Evolutionary conservation across 306 rosid species (phyloP).

Genomic region (Quercus ilex): DNA sequence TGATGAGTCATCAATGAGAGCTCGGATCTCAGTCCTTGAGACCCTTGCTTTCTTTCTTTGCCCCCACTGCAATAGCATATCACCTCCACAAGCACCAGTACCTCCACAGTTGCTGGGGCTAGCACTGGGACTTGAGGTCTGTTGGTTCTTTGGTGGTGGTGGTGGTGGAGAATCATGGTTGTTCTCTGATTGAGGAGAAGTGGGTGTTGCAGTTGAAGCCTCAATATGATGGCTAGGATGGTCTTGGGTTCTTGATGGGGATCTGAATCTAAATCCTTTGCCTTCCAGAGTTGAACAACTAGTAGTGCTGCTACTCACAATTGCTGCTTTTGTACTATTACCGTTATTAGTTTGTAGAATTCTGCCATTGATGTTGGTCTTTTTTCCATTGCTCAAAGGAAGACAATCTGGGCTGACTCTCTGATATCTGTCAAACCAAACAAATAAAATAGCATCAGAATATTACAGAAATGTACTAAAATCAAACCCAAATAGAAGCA

Average conservation of each 20-base stretch:
- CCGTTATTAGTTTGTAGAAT: neutral
- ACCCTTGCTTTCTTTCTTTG: slow-evolving; percentile 58
- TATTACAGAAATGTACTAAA: too few relatives aligned
- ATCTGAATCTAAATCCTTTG: slow-evolving; percentile 48
- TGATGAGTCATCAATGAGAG: slow-evolving; percentile 46
- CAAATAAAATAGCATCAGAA: neutral
- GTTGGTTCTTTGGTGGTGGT: slow-evolving; percentile 1
- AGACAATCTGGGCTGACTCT: slow-evolving; percentile 41
- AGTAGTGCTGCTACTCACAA: neutral
- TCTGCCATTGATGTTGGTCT: slow-evolving; percentile 30
- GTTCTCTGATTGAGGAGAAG: slow-evolving; percentile 16
- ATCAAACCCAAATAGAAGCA: too few relatives aligned
- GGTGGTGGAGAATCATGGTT: slow-evolving; percentile 25
- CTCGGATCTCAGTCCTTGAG: slow-evolving; percentile 49
- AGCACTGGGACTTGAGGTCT: slow-evolving; percentile 29
- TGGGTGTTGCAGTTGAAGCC: neutral
- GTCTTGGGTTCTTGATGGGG: slow-evolving; percentile 25
- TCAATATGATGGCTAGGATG: slow-evolving; percentile 2
- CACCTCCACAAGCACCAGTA: slow-evolving; percentile 35
- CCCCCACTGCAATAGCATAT: slow-evolving; percentile 65
- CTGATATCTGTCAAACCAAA: slow-evolving; percentile 32
- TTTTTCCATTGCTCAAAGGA: slow-evolving; percentile 39
- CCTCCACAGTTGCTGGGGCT: slow-evolving; percentile 27
- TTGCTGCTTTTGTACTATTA: neutral
- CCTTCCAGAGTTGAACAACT: slow-evolving; percentile 22